These are phyloP conservation scores for Cyclotella sp. DNA, from an alignment of 108 stramenopile genomes.

Conservation along the genomic window DNA sequence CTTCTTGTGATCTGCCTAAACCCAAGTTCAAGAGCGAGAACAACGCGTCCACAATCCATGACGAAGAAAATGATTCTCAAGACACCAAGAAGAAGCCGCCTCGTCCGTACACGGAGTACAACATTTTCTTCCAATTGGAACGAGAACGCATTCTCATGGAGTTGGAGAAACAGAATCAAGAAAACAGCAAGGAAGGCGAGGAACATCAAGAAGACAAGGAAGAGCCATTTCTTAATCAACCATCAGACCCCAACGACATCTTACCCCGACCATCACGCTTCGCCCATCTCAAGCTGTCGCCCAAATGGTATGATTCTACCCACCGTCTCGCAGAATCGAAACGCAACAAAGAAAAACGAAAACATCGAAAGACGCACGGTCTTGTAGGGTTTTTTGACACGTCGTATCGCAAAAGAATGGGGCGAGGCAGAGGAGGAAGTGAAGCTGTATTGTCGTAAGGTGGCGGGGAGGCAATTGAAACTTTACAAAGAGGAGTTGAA, in stretches of 20 bases:
- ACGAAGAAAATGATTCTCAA: background rate
- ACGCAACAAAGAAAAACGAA: conserved; percentile 35
- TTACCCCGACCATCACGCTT: conserved; percentile 47
- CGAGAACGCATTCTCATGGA: conserved; percentile 42
- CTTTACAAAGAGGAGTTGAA: conserved; percentile 45
- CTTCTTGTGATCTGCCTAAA: background rate
- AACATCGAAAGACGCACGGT: conserved; percentile 52
- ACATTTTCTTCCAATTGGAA: conserved; percentile 53
- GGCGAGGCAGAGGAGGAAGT: conserved; percentile 55
- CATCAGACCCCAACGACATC: conserved; percentile 45
- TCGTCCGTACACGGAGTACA: conserved; percentile 49
- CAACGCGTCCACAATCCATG: background rate
- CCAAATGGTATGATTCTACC: conserved; percentile 47
- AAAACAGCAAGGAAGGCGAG: background rate
- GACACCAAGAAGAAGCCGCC: conserved; percentile 36
- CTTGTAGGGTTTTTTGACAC: conserved; percentile 47
- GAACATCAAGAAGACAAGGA: background rate
- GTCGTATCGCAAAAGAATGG: conserved; percentile 61
- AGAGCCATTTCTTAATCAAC: conserved; percentile 26
- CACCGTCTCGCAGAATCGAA: conserved; percentile 41
- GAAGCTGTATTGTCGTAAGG: conserved; percentile 61
- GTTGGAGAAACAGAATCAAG: conserved; percentile 31
- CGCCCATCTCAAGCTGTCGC: conserved; percentile 34
- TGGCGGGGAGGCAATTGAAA: conserved; percentile 40
- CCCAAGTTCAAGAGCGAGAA: background rate